Evolutionary conservation across 2,329 filamentous ascomycete species (phyloP).

Genomic region (Aureobasidium musti): DNA sequence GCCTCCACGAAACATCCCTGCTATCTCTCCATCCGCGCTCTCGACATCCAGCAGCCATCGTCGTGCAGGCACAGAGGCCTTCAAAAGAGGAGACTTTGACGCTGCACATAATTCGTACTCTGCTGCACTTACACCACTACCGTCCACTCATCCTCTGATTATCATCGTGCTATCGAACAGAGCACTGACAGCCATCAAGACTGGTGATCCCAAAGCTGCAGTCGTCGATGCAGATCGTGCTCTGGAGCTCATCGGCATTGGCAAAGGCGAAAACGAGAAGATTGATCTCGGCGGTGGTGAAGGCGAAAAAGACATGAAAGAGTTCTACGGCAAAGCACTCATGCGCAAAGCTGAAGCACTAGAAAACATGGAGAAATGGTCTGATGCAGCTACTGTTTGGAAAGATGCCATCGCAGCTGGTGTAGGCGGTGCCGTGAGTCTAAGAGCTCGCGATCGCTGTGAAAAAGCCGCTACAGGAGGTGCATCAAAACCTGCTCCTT

Average conservation of each 20-base stretch:
- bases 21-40: slow-evolving; percentile 68
- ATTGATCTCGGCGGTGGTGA: slow-evolving; percentile 66
- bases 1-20: slow-evolving; percentile 63
- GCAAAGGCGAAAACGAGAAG: slow-evolving; percentile 75
- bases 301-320: slow-evolving; percentile 77
- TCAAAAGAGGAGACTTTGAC: slow-evolving; percentile 91
- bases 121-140: slow-evolving; percentile 71
- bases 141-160: slow-evolving; percentile 74
- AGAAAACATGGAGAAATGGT: slow-evolving; percentile 94
- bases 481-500: slow-evolving; percentile 52
- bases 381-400: slow-evolving; percentile 79
- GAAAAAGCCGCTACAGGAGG: slow-evolving; percentile 72
- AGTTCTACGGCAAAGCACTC: slow-evolving; percentile 89
- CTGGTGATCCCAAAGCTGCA: slow-evolving; percentile 84
- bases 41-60: slow-evolving; percentile 77
- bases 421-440: slow-evolving; percentile 79
- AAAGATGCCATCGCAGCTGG: slow-evolving; percentile 78
- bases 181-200: slow-evolving; percentile 85
- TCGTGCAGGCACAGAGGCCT: slow-evolving; percentile 78
- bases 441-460: slow-evolving; percentile 83
- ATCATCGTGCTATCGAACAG: slow-evolving; percentile 93
- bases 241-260: slow-evolving; percentile 74
- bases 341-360: slow-evolving; percentile 94
- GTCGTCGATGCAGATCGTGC: slow-evolving; percentile 82
- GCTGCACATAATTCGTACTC: slow-evolving; percentile 82